A percentile compares a stretch with the other conserved stretches of the same genome.
Evolutionary conservation across 805 yeast species (phyloP).

Genomic region (Pichia kluyveri): DNA sequence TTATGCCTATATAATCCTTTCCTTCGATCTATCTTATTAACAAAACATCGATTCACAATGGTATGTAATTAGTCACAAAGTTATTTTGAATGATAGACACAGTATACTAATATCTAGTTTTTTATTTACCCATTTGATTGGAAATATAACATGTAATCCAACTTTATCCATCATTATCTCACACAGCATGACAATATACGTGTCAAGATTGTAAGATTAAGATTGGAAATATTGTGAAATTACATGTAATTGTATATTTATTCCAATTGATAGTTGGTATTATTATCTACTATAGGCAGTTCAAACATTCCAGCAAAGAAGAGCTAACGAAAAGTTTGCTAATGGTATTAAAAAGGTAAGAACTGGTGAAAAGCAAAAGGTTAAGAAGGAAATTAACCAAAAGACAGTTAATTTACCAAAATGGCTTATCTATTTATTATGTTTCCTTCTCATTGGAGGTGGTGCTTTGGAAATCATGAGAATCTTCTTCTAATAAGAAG

Average conservation of each 20-base stretch:
- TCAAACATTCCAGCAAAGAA: conserved; percentile 82
- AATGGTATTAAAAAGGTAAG: conserved; percentile 48
- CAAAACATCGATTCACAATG: no score
- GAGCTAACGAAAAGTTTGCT: conserved; percentile 79
- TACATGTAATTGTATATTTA: no score
- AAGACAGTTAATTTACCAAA: conserved; percentile 32
- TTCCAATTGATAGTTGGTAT: no score
- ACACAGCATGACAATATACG: not conserved
- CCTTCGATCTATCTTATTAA: no score
- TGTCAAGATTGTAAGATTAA: not conserved
- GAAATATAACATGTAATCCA: no score
- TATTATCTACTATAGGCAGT: conserved; percentile 34
- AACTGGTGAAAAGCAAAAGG: conserved; percentile 11
- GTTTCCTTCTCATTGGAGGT: conserved; percentile 73
- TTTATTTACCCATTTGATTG: no score
- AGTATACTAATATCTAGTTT: not conserved
- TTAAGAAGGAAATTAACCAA: conserved; percentile 1
- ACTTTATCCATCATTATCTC: no score
- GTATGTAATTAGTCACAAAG: no score
- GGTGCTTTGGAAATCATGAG: conserved; percentile 65
- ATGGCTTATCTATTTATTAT: conserved; percentile 46
- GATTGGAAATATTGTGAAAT: no score
- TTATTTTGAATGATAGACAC: not conserved
- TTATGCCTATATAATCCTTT: no score
- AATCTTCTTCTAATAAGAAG: conserved; percentile 34